Conservation (phyloP, 768 basidiomycete species). For the Russula dissimulans region DNA sequence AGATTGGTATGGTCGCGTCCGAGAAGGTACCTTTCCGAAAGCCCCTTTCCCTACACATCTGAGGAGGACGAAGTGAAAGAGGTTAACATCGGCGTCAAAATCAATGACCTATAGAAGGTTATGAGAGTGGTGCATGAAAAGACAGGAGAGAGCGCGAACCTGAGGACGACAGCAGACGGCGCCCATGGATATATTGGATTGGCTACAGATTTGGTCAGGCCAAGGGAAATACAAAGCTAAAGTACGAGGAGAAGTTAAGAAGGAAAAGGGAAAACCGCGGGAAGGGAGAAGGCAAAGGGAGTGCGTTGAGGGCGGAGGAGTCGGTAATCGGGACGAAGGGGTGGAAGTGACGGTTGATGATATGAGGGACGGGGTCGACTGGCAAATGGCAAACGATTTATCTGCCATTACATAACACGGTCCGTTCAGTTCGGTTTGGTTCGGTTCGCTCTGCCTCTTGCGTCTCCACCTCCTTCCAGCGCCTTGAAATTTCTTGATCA, state of each 20-base stretch:
- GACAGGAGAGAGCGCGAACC: constrained; percentile 33
- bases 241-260: constrained; percentile 6
- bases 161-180: constrained; percentile 78
- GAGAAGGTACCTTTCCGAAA: constrained; percentile 79
- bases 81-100: constrained; percentile 90
- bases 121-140: neutral
- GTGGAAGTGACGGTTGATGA: neutral
- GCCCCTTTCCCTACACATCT: constrained; percentile 98
- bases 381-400: no score
- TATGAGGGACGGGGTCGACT: neutral
- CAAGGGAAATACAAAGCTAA: neutral
- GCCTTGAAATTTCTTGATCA: constrained; percentile 20
- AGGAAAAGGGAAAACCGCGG: constrained; percentile 10
- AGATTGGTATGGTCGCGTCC: constrained; percentile 12
- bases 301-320: constrained; percentile 2
- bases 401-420: no score
- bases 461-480: neutral
- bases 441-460: neutral
- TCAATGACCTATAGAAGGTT: constrained; percentile 63
- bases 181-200: constrained; percentile 44
- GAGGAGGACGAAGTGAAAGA: constrained; percentile 93
- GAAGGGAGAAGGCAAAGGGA: constrained; percentile 9
- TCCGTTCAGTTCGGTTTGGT: neutral
- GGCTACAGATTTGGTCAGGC: constrained; percentile 4
- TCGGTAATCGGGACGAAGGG: neutral